Base-by-base conservation (phyloP, 352 stramenopile species). In the Saprolegnia parasitica region DNA sequence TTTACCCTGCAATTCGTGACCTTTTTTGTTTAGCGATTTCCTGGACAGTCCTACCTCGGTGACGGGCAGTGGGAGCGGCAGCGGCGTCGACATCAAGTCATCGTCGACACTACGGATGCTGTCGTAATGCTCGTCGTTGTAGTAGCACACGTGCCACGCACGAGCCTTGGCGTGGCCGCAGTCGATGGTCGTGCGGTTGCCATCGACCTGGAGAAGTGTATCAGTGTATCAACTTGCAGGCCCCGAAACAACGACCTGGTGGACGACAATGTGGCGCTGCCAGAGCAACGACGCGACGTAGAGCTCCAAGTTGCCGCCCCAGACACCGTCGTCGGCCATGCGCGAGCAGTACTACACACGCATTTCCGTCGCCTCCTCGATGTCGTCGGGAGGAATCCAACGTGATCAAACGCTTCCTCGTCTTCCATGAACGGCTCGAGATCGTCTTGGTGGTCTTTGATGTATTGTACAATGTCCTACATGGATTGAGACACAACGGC, bases 381-480 rank as follows among this genome's bases (percentile, higher is more conserved):
- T 23, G 21, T 26, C 46, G 9, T 29, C 56, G 42, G 16, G 4
- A 67, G n/a, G n/a, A 61, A 13, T 45, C 75, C 20, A 71, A 91
- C 86, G 68, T 88, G 81, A 15, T 95, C 86, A 73, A 95, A 95
- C 46, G 84, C 86, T 52, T 95, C 86, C 47, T 90, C 85, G 65
- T 93, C 84, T 76, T 95, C 86, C 84, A 95, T 91, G 78, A 95
- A 95, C 57, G 86, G 84, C 68, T 93, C 83, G 72, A 95, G 90
- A 61, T 92, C 81, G 35, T 76, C 71, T 5, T 83, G 82, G 70
- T 93, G 82, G 26, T 78, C 73, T 64, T 90, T 80, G 37, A 95
- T 81, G 62, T 86, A 91, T 49, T 83, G 73, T 35, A 92, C 78
- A 54, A 93, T 77, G 40, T 80, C 81, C 86, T 95, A 64, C 20